These are phyloP conservation scores for Aspergillus leporis DNA, from an alignment of 495 filamentous ascomycete species.

Conservation along the genomic window DNA sequence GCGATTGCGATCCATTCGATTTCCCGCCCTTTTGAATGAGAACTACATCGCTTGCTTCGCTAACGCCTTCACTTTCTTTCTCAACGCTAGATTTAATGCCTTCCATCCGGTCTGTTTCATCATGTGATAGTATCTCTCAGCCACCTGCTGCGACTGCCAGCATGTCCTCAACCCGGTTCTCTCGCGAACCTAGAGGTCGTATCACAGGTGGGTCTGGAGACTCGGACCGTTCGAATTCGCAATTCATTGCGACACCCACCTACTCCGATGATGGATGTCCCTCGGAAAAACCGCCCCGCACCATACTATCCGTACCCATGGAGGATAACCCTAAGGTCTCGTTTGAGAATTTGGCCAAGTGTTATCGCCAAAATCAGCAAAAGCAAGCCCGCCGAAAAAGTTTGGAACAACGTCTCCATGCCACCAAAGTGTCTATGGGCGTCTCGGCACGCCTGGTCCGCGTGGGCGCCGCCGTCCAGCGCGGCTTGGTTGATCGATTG, in stretches of 20 bases:
- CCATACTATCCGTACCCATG: constrained; percentile 15
- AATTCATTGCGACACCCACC: constrained; percentile 25
- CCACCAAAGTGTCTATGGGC: constrained; percentile 65
- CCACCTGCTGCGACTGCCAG: constrained; percentile 28
- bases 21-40: background rate
- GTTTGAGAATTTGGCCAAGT: constrained; percentile 46
- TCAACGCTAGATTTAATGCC: constrained; percentile 29
- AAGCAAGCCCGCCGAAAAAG: constrained; percentile 42
- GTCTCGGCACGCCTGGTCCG: constrained; percentile 78
- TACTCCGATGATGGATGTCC: constrained; percentile 23
- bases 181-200: constrained; percentile 15
- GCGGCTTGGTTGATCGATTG: constrained; percentile 83
- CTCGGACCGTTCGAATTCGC: constrained; percentile 40
- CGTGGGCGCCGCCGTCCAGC: constrained; percentile 74
- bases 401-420: constrained; percentile 43
- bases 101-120: constrained; percentile 29
- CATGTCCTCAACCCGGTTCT: constrained; percentile 21
- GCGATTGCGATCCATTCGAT: constrained; percentile 6
- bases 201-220: constrained; percentile 44
- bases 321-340: constrained; percentile 34
- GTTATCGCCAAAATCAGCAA: constrained; percentile 45
- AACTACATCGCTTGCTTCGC: constrained; percentile 1
- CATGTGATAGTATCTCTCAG: constrained; percentile 35
- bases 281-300: constrained; percentile 9
- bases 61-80: constrained; percentile 6